phyloP scores from a whole-genome alignment of 495 filamentous ascomycete genomes.

The Glonium stellatum region DNA sequence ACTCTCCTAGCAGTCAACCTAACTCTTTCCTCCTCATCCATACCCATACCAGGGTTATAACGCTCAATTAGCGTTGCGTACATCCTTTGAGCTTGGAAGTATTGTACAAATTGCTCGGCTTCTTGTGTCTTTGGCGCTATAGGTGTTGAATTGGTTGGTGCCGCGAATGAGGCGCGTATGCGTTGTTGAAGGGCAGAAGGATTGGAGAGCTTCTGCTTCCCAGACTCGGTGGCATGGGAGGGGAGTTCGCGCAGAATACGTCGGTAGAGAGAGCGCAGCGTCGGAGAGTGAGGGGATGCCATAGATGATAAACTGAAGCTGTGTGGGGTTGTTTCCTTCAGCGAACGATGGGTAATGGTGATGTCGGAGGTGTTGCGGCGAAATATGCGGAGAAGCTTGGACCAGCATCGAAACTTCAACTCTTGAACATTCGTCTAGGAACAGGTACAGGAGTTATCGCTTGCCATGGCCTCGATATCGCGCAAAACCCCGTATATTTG shows the following conservation, averaged over 20 bases:
- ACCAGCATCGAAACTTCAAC: slow-evolving; percentile 6
- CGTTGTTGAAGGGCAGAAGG: slow-evolving; percentile 43
- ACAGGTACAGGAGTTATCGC: background rate
- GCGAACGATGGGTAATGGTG: background rate
- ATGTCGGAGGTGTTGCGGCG: slow-evolving; percentile 22
- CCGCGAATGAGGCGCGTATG: slow-evolving; percentile 42
- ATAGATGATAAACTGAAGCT: background rate
- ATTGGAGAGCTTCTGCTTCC: slow-evolving; percentile 40
- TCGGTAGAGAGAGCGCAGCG: slow-evolving; percentile 76
- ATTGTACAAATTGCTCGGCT: slow-evolving; percentile 70
- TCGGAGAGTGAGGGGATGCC: slow-evolving; percentile 31
- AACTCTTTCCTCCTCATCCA: slow-evolving; percentile 80
- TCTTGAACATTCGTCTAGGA: background rate
- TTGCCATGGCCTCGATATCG: slow-evolving; percentile 6
- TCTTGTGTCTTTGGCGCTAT: slow-evolving; percentile 42
- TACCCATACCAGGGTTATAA: slow-evolving; percentile 82
- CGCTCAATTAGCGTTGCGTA: slow-evolving; percentile 75
- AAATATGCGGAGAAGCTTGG: slow-evolving; percentile 17
- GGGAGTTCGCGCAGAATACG: slow-evolving; percentile 87
- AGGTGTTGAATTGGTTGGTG: slow-evolving; percentile 21
- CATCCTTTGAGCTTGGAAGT: slow-evolving; percentile 71
- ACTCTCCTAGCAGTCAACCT: slow-evolving; percentile 77
- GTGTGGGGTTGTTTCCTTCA: background rate
- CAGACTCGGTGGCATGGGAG: slow-evolving; percentile 41
- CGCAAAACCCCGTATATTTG: slow-evolving; percentile 1